Percentiles rank a stretch among this genome's conserved stretches.
Conservation (phyloP, 2,329 filamentous ascomycete species). For the Sporothrix brasiliensis region DNA sequence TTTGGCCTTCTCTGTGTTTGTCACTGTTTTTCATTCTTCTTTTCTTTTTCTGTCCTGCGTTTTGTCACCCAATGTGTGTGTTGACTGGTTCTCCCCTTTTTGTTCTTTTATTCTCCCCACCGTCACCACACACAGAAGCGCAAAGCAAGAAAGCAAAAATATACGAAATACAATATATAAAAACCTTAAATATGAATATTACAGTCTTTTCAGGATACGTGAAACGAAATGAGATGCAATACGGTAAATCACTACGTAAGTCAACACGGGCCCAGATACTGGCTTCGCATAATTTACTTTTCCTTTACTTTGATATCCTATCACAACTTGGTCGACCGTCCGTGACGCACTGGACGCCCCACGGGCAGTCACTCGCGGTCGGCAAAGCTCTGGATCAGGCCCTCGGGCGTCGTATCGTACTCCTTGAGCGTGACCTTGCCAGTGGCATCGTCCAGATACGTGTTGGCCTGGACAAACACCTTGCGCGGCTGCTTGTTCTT, state of each 20-base stretch:
- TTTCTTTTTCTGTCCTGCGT: background rate
- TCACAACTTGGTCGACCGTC: background rate
- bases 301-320: background rate
- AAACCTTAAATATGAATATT: background rate
- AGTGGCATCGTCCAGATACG: conserved; percentile 66
- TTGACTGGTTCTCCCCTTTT: background rate
- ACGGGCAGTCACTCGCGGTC: conserved; percentile 53
- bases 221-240: background rate
- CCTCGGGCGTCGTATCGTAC: conserved; percentile 78
- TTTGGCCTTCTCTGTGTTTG: background rate
- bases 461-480: conserved; percentile 94
- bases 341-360: background rate
- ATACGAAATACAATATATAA: background rate
- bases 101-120: background rate
- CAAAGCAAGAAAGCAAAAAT: background rate
- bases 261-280: background rate
- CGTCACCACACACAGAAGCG: background rate
- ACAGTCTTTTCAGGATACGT: background rate
- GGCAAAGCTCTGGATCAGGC: conserved; percentile 81
- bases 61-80: background rate
- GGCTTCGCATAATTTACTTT: background rate
- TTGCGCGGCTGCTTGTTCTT: conserved; percentile 80
- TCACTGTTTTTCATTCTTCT: background rate
- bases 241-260: background rate
- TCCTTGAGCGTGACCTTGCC: conserved; percentile 78